These are phyloP conservation scores for Lactuca sativa DNA, from an alignment of 129 eudicot genomes.

Conservation along the genomic window DNA sequence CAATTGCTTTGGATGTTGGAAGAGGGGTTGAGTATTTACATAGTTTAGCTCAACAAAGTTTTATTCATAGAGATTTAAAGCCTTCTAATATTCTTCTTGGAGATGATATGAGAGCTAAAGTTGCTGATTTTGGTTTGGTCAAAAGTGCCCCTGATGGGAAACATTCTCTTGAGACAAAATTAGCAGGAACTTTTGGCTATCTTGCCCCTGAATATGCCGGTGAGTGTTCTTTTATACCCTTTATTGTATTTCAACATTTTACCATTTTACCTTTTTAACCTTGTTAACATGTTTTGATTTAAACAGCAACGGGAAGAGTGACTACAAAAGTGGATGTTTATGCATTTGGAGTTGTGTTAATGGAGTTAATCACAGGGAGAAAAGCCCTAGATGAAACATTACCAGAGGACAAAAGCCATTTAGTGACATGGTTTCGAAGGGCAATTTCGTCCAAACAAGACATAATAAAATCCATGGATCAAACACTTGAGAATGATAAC, in stretches of 20 bases:
- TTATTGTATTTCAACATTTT: too few relatives aligned
- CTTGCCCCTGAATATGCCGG: conserved; percentile 88
- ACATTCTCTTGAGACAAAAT: conserved; percentile 56
- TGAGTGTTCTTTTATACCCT: conserved; percentile 19
- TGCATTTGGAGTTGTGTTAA: conserved; percentile 68
- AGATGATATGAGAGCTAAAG: conserved; percentile 65
- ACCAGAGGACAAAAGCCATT: conserved; percentile 57
- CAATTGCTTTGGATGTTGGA: conserved; percentile 70
- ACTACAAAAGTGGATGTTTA: conserved; percentile 69
- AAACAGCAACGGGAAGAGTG: conserved; percentile 77
- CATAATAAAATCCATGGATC: conserved; percentile 43
- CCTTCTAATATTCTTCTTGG: conserved; percentile 73
- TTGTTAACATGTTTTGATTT: neutral
- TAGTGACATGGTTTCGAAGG: conserved; percentile 70
- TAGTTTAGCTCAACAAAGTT: conserved; percentile 74
- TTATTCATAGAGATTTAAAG: conserved; percentile 73
- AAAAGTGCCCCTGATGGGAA: conserved; percentile 61
- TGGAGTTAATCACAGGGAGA: conserved; percentile 73
- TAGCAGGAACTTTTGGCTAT: conserved; percentile 87
- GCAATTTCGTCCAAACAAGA: conserved; percentile 39
- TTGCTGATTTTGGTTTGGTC: conserved; percentile 67
- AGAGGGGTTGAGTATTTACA: conserved; percentile 81
- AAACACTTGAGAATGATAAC: conserved; percentile 32
- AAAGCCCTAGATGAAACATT: conserved; percentile 60
- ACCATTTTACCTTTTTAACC: too few relatives aligned